phyloP scores from a whole-genome alignment of 306 rosid species.

The Datisca glomerata region DNA sequence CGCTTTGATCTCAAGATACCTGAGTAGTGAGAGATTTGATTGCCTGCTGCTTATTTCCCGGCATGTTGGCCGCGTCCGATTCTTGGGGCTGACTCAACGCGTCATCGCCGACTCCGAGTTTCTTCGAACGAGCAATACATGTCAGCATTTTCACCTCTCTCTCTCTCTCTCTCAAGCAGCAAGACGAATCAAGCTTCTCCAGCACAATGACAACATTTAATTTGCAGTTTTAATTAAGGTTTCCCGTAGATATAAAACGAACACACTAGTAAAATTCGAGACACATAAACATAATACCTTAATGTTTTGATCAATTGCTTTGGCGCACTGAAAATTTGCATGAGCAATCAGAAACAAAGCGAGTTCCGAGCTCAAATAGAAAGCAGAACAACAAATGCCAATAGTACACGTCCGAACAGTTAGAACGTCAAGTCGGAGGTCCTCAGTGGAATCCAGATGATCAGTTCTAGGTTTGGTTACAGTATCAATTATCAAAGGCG shows the following conservation, averaged over 20 bases:
- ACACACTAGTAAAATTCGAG: no score
- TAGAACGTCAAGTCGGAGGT: background rate
- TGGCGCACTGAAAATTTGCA: background rate
- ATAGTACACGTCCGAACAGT: background rate
- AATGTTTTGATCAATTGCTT: background rate
- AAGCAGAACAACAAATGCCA: background rate
- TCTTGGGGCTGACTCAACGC: conserved; percentile 53
- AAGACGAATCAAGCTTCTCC: no score
- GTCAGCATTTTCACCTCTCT: conserved; percentile 57
- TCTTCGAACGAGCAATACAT: conserved; percentile 87
- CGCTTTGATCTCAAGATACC: conserved; percentile 22
- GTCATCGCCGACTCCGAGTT: conserved; percentile 55
- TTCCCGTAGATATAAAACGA: no score
- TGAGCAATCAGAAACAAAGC: background rate
- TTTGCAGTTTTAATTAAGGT: no score
- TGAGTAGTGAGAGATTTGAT: conserved; percentile 72
- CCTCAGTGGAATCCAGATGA: background rate
- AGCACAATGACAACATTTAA: no score
- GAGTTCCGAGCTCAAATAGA: background rate
- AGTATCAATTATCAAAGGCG: no score
- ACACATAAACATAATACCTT: no score
- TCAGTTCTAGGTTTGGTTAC: background rate
- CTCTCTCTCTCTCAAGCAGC: no score
- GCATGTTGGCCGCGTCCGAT: conserved; percentile 31
- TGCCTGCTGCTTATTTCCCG: conserved; percentile 38